A percentile compares a stretch with the other conserved stretches of the same genome.
Evolutionary conservation across 805 yeast genomes (phyloP).

Genomic region (Hanseniaspora thailandica): DNA sequence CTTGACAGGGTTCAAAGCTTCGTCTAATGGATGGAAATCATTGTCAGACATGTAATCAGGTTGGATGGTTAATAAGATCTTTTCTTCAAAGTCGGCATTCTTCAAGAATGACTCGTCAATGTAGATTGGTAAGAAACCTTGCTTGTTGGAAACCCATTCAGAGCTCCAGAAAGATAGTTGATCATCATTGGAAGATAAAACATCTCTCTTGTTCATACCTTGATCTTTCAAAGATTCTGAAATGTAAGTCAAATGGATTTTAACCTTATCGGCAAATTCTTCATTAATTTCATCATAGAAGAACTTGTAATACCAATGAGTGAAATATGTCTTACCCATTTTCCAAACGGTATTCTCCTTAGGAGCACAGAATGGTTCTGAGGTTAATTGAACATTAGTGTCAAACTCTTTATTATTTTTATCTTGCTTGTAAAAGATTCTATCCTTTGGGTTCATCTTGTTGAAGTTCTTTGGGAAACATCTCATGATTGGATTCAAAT

Average conservation of each 20-base stretch:
- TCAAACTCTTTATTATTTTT: slow-evolving; percentile 20
- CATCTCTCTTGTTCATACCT: slow-evolving; percentile 42
- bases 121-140: slow-evolving; percentile 55
- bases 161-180: slow-evolving; percentile 47
- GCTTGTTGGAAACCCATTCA: slow-evolving; percentile 55
- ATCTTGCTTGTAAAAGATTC: slow-evolving; percentile 11
- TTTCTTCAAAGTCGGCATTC: slow-evolving; percentile 37
- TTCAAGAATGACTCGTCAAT: slow-evolving; percentile 54
- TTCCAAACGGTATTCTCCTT: slow-evolving; percentile 46
- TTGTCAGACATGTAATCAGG: slow-evolving; percentile 56
- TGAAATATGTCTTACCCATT: slow-evolving; percentile 54
- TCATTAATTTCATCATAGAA: slow-evolving; percentile 33
- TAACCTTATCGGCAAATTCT: slow-evolving; percentile 47
- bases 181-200: slow-evolving; percentile 21
- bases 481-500: slow-evolving; percentile 66
- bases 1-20: slow-evolving; percentile 35
- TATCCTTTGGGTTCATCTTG: slow-evolving; percentile 48
- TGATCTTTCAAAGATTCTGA: slow-evolving; percentile 44
- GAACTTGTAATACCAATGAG: slow-evolving; percentile 68
- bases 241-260: slow-evolving; percentile 54
- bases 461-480: slow-evolving; percentile 66
- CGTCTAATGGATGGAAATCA: slow-evolving; percentile 43
- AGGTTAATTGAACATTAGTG: slow-evolving; percentile 22
- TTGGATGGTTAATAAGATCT: slow-evolving; percentile 58
- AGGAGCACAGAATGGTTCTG: slow-evolving; percentile 85